Evolutionary conservation across 805 yeast species (phyloP).

Genomic region (Lipomyces oligophaga): DNA sequence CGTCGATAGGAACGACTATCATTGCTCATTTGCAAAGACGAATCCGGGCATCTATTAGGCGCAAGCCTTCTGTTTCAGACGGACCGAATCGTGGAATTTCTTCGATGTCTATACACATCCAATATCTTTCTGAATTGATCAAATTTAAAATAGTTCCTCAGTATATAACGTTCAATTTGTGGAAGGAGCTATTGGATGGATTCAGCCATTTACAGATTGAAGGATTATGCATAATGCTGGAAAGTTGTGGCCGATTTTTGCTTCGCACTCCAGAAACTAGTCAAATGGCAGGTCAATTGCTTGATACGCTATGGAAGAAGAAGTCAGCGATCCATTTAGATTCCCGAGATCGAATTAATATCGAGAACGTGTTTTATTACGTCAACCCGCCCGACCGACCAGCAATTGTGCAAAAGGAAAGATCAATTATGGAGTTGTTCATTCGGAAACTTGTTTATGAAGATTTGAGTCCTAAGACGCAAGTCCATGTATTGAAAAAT

Average conservation of each 20-base stretch:
- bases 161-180: constrained; percentile 69
- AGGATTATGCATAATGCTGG: constrained; percentile 64
- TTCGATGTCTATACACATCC: constrained; percentile 40
- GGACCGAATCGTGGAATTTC: constrained; percentile 17
- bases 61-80: neutral
- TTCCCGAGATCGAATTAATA: constrained; percentile 53
- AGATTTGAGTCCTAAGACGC: constrained; percentile 45
- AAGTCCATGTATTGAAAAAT: constrained; percentile 39
- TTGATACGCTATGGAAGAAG: constrained; percentile 49
- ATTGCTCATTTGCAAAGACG: constrained; percentile 50
- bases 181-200: constrained; percentile 55
- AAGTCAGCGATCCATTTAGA: constrained; percentile 50
- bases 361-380: constrained; percentile 45
- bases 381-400: constrained; percentile 44
- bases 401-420: constrained; percentile 26
- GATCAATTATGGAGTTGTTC: constrained; percentile 40
- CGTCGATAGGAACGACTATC: constrained; percentile 51
- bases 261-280: constrained; percentile 54
- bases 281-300: constrained; percentile 59
- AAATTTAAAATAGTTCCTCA: constrained; percentile 71
- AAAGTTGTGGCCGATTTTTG: constrained; percentile 65
- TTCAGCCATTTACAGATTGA: constrained; percentile 60
- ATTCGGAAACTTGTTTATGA: constrained; percentile 49
- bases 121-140: constrained; percentile 68
- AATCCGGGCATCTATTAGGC: constrained; percentile 29